phyloP scores from a whole-genome alignment of 306 rosid genomes.

The Sicyos edulis region DNA sequence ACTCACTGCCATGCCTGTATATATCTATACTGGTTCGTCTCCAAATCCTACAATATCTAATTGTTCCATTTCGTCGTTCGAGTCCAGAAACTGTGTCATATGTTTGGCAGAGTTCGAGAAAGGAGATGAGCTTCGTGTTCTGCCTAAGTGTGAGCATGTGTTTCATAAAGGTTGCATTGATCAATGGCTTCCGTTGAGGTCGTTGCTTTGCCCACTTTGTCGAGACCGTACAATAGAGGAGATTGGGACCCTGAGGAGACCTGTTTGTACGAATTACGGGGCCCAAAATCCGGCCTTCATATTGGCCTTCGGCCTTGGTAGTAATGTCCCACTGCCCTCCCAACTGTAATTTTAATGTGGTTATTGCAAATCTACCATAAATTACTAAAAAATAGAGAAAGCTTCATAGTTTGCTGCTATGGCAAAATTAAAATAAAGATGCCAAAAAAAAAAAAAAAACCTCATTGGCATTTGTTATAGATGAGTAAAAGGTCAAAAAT shows the following conservation, averaged over 20 bases:
- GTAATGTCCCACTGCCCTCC: conserved; percentile 12
- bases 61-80: not conserved
- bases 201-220: conserved; percentile 18
- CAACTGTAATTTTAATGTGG: conserved; percentile 1
- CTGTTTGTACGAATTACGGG: not conserved
- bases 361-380: not conserved
- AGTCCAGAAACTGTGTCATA: conserved; percentile 8
- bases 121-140: conserved; percentile 13
- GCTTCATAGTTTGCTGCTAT: not conserved
- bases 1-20: conserved; percentile 4
- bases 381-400: not conserved
- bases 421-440: not conserved
- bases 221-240: not conserved
- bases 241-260: not conserved
- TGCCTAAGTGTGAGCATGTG: conserved; percentile 11
- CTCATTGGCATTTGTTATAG: too few species aligned
- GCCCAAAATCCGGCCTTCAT: not conserved
- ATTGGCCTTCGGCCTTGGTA: conserved; percentile 11
- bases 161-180: conserved; percentile 21
- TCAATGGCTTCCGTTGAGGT: conserved; percentile 9
- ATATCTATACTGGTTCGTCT: not conserved
- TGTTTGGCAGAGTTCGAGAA: conserved; percentile 13
- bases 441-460: too few species aligned
- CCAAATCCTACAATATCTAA: not conserved
- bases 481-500: too few species aligned